phyloP scores from a whole-genome alignment of 805 yeast genomes.

The Ogataea pignaliae region DNA sequence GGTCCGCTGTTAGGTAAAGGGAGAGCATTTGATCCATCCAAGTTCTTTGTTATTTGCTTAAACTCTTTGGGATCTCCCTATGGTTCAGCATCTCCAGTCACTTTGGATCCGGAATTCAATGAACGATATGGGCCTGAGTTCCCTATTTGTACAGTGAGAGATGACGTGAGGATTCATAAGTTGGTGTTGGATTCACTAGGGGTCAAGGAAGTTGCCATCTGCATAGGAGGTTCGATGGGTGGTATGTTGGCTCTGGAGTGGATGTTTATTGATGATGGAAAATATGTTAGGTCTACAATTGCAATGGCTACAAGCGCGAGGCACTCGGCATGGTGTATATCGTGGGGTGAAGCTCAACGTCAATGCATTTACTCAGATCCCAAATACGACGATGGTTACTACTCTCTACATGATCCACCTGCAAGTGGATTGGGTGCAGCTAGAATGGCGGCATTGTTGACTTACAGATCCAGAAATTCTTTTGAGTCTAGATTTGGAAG shows the following conservation, averaged over 20 bases:
- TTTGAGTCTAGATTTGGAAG: slow-evolving; percentile 93
- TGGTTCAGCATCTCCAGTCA: slow-evolving; percentile 90
- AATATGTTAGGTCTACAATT: slow-evolving; percentile 65
- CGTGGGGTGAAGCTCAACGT: slow-evolving; percentile 98
- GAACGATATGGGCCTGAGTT: slow-evolving; percentile 88
- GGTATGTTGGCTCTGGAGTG: slow-evolving; percentile 95
- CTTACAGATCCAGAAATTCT: slow-evolving; percentile 88
- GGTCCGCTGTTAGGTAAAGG: slow-evolving; percentile 87
- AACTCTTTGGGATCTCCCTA: slow-evolving; percentile 96
- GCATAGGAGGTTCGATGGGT: slow-evolving; percentile 98
- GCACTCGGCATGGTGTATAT: slow-evolving; percentile 97
- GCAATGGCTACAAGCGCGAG: slow-evolving; percentile 93
- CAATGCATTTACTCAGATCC: slow-evolving; percentile 96
- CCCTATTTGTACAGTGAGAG: slow-evolving; percentile 90
- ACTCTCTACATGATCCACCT: slow-evolving; percentile 75
- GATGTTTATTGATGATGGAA: slow-evolving; percentile 55
- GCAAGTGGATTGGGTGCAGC: slow-evolving; percentile 89
- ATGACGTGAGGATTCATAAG: slow-evolving; percentile 79
- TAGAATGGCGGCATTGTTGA: slow-evolving; percentile 91
- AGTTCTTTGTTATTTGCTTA: slow-evolving; percentile 80
- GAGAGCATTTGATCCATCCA: slow-evolving; percentile 85
- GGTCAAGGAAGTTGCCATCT: slow-evolving; percentile 75
- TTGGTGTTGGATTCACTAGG: slow-evolving; percentile 74
- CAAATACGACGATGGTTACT: slow-evolving; percentile 86
- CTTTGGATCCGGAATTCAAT: slow-evolving; percentile 72